Base-by-base conservation (phyloP, 2,329 filamentous ascomycete genomes). In the Biscogniauxia marginata region DNA sequence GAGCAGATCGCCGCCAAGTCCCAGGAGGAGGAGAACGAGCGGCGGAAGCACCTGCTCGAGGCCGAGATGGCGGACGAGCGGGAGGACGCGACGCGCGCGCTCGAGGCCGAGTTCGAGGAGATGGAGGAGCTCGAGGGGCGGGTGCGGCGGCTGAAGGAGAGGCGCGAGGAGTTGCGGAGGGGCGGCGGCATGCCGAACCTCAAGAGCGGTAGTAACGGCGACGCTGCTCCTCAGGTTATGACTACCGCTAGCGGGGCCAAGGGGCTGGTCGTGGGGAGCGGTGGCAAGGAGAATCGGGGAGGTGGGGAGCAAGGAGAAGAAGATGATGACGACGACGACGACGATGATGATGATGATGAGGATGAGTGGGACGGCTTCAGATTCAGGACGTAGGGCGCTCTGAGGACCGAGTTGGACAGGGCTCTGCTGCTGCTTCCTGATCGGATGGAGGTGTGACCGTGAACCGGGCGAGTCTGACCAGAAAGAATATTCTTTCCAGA, bases 31-130 rank as follows among this genome's bases (percentile, higher is more conserved):
- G 76, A 79, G 61, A 83, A 79, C 63, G 77, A 77, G 65, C 78
- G 64, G 62, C 79, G 74, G 43, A 78, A 76, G 59, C 77, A 80
- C 45, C 82, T 83, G 45, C 76, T 75, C 1, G 85, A 89, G 23
- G 70, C 75, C 3, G 76, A 84, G 63, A 69, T 85, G 1, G 82
- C 82, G 55, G 87, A 86, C 43, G 89, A 92, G 69, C 83, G 83
- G 54, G 90, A 95, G 69, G 90, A 95, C 65, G 90, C 90, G 1
- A 83, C 82, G 45, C 80, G 87, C 20, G 85, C 87, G 24, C 74
- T 93, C 55, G 88, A 91, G 71, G 84, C 87, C 44, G 90, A 93
- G 71, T 89, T 93, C 63, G 89, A 91, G 56, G 87, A 92, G 69
- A 93, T 93, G 90, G 87, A 89, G 68, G 84, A 86, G 67, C 79